Conservation (phyloP, 768 basidiomycete species). For the Pisolithus marmoratus region DNA sequence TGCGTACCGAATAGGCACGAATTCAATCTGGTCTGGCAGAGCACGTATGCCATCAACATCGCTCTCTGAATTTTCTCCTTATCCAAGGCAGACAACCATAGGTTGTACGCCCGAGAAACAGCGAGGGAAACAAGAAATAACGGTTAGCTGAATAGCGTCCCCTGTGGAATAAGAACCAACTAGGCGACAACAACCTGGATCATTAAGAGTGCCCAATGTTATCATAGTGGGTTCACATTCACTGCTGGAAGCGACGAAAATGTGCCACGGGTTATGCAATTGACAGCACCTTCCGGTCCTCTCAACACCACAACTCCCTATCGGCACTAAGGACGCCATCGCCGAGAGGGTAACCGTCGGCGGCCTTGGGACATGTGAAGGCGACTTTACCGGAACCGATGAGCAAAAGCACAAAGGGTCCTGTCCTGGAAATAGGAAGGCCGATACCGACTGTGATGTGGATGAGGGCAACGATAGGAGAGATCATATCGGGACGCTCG, state of each 20-base stretch:
- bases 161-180: conserved; percentile 28
- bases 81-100: conserved; percentile 28
- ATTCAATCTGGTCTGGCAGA: conserved; percentile 9
- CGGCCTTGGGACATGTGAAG: conserved; percentile 14
- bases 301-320: conserved; percentile 18
- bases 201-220: conserved; percentile 17
- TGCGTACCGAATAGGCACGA: conserved; percentile 13
- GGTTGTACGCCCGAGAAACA: conserved; percentile 28
- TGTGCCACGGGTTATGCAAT: conserved; percentile 20
- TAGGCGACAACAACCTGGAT: conserved; percentile 27
- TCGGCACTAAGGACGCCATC: conserved; percentile 17
- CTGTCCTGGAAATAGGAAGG: conserved; percentile 22
- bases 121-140: conserved; percentile 26
- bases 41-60: conserved; percentile 10
- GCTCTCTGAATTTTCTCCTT: conserved; percentile 17
- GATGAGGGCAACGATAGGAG: conserved; percentile 10
- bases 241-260: conserved; percentile 17
- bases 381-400: conserved; percentile 20
- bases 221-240: conserved; percentile 2
- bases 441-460: conserved; percentile 18
- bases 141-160: conserved; percentile 27
- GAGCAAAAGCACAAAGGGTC: conserved; percentile 22
- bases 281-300: conserved; percentile 20
- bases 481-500: background rate
- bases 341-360: conserved; percentile 15